A percentile compares a stretch with the other conserved stretches of the same genome.
Evolutionary conservation across 2,329 filamentous ascomycete species (phyloP).

Genomic region (Penicillium sp.): DNA sequence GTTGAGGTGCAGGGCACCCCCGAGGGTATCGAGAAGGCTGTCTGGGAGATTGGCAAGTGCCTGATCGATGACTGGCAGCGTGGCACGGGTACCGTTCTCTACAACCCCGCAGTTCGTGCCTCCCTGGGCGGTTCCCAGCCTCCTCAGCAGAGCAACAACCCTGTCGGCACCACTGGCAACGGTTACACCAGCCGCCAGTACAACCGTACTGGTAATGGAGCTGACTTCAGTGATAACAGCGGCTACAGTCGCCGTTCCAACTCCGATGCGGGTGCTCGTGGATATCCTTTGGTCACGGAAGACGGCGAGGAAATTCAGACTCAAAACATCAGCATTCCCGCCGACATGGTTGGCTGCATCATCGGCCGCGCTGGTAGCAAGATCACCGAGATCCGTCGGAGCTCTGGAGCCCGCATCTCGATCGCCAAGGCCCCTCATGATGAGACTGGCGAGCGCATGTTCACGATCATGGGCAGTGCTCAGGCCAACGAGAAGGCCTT

Average conservation of each 20-base stretch:
- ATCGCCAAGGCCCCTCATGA: conserved; percentile 97
- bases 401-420: conserved; percentile 92
- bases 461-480: conserved; percentile 96
- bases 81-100: conserved; percentile 93
- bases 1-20: conserved; percentile 95
- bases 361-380: conserved; percentile 94
- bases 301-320: conserved; percentile 98
- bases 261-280: conserved; percentile 76
- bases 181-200: conserved; percentile 67
- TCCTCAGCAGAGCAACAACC: conserved; percentile 52
- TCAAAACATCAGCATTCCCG: conserved; percentile 98
- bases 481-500: conserved; percentile 94
- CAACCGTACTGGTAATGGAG: conserved; percentile 92
- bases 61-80: conserved; percentile 97
- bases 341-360: conserved; percentile 99
- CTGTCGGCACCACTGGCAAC: conserved; percentile 44
- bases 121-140: conserved; percentile 64
- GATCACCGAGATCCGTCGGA: conserved; percentile 98
- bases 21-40: conserved; percentile 90
- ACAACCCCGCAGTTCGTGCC: conserved; percentile 92
- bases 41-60: conserved; percentile 99
- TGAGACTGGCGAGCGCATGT: conserved; percentile 98
- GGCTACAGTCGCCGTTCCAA: conserved; percentile 79
- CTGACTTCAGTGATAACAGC: conserved; percentile 88
- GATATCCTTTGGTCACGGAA: conserved; percentile 86